Evolutionary conservation across 345 rosid genomes (phyloP).

Genomic region (Populus euphratica): DNA sequence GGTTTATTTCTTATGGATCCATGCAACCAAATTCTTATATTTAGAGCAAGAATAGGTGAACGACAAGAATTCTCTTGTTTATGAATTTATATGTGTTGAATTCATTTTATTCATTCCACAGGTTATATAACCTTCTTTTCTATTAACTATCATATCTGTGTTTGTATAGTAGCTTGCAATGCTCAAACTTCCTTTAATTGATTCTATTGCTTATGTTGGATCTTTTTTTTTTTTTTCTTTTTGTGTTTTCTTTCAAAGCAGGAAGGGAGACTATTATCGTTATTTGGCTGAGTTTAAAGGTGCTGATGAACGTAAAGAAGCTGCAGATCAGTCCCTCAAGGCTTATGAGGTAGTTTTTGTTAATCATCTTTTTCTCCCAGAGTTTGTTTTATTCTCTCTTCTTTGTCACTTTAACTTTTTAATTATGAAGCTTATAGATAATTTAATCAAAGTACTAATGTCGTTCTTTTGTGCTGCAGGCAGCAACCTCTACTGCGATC

Average conservation of each 20-base stretch:
- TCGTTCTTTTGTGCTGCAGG: slow-evolving; percentile 23
- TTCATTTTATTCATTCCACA: neutral
- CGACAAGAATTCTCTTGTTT: neutral
- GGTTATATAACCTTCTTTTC: neutral
- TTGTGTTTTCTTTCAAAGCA: slow-evolving; percentile 14
- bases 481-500: slow-evolving; percentile 34
- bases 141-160: neutral
- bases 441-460: neutral
- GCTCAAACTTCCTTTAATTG: neutral
- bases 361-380: neutral
- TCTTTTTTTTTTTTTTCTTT: slow-evolving; percentile 1
- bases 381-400: neutral
- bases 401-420: neutral
- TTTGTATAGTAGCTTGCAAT: neutral
- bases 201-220: neutral
- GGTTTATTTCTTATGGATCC: neutral
- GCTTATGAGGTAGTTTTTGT: slow-evolving; percentile 43
- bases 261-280: slow-evolving; percentile 60
- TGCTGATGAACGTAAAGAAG: slow-evolving; percentile 47
- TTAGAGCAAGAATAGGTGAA: neutral
- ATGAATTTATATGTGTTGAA: neutral
- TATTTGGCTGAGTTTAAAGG: slow-evolving; percentile 51
- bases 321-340: slow-evolving; percentile 53
- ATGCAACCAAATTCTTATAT: neutral
- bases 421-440: neutral